Percentiles rank a stretch among this genome's conserved stretches.
Conservation (phyloP, 768 basidiomycete genomes). For the Boletus coccyginus region DNA sequence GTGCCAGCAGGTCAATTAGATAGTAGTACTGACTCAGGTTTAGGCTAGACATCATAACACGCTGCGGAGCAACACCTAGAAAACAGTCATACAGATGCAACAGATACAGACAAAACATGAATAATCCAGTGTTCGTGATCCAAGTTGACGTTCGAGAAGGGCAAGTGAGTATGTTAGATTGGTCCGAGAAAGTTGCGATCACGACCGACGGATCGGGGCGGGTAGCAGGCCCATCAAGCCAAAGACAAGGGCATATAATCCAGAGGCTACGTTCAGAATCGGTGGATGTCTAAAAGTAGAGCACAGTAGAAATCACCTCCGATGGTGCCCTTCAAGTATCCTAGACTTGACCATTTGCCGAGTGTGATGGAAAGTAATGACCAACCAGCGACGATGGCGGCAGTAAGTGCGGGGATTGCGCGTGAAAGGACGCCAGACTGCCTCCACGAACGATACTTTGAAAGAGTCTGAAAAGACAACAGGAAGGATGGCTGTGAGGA, state of each 20-base stretch:
- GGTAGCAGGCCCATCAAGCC: constrained; percentile 76
- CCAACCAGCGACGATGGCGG: constrained; percentile 70
- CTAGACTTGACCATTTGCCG: constrained; percentile 64
- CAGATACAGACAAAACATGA: constrained; percentile 14
- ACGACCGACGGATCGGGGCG: constrained; percentile 50
- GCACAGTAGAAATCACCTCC: constrained; percentile 44
- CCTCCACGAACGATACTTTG: constrained; percentile 72
- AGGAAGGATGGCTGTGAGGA: constrained; percentile 8
- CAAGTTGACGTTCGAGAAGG: background rate
- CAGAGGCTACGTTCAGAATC: constrained; percentile 49
- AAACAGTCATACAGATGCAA: constrained; percentile 9
- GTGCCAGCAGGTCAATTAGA: too few species aligned
- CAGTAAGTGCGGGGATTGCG: constrained; percentile 68
- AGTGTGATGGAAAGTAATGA: constrained; percentile 57
- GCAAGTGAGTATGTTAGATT: background rate
- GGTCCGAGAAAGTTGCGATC: constrained; percentile 33
- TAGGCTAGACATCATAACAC: background rate
- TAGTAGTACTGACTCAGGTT: background rate
- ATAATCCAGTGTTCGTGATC: constrained; percentile 9
- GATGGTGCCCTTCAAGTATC: constrained; percentile 59
- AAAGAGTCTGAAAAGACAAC: background rate
- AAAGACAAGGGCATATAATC: constrained; percentile 66
- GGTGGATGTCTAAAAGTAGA: background rate
- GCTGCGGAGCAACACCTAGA: constrained; percentile 1
- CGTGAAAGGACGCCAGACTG: constrained; percentile 65